These are phyloP conservation scores for Rhodotorula taiwanensis DNA, from an alignment of 768 basidiomycete species.

Conservation along the genomic window DNA sequence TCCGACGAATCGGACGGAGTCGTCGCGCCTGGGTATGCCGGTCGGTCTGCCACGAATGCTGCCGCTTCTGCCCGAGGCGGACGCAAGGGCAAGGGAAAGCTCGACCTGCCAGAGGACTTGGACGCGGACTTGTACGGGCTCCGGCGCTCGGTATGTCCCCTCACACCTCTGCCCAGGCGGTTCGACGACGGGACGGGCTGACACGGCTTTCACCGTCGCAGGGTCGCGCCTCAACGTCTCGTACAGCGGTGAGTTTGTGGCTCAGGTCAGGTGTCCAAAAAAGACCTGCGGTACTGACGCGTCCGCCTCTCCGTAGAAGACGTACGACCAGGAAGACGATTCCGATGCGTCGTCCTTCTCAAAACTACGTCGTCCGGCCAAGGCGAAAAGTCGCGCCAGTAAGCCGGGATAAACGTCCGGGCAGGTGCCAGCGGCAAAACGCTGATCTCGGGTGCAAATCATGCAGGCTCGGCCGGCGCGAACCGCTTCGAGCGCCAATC, in stretches of 20 bases:
- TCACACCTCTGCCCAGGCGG: background rate
- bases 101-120: constrained; percentile 17
- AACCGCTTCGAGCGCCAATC: background rate
- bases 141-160: constrained; percentile 39
- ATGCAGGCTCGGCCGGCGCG: background rate
- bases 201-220: background rate
- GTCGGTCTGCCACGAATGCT: constrained; percentile 31
- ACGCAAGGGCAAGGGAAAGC: background rate
- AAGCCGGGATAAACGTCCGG: no score
- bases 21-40: constrained; percentile 35
- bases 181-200: no score
- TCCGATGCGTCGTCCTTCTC: constrained; percentile 15
- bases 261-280: background rate
- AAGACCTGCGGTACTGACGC: no score
- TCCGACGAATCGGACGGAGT: constrained; percentile 41
- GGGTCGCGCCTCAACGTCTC: constrained; percentile 22
- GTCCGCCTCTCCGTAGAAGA: background rate
- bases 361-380: constrained; percentile 1
- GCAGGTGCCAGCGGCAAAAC: no score
- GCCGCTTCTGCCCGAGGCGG: constrained; percentile 32
- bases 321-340: constrained; percentile 24
- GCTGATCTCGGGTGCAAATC: no score
- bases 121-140: constrained; percentile 42
- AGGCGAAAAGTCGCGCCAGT: constrained; percentile 32
- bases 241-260: constrained; percentile 4